Evolutionary conservation across 2,329 filamentous ascomycete genomes (phyloP).

Genomic region (Berkeleyomyces basicola): DNA sequence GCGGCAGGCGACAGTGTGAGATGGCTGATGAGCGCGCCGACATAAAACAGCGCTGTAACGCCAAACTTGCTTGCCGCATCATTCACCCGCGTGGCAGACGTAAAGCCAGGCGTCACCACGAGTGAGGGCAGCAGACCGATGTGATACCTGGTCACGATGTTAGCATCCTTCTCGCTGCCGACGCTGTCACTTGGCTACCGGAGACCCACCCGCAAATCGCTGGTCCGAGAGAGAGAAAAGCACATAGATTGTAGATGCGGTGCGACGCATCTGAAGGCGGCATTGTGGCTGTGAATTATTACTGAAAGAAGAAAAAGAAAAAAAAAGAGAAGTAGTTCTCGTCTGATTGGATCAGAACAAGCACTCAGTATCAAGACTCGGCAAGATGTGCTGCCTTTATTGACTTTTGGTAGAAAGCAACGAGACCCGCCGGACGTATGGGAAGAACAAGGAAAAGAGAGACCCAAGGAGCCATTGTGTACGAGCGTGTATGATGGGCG

Average conservation of each 20-base stretch:
- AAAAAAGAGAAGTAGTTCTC: not conserved
- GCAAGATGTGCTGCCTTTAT: not conserved
- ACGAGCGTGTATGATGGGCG: not conserved
- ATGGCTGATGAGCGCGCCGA: slow-evolving; percentile 39
- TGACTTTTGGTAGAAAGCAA: not conserved
- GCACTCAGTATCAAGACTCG: not conserved
- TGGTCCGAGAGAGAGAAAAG: slow-evolving; percentile 33
- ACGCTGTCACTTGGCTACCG: not conserved
- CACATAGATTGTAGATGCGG: slow-evolving; percentile 25
- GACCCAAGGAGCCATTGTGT: not conserved
- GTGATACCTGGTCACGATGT: slow-evolving; percentile 28
- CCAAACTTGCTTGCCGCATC: slow-evolving; percentile 21
- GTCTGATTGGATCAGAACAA: not conserved
- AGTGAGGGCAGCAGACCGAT: slow-evolving; percentile 40
- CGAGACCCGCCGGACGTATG: not conserved
- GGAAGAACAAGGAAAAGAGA: not conserved
- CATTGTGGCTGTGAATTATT: not conserved
- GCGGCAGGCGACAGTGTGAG: slow-evolving; percentile 35
- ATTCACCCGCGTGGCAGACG: slow-evolving; percentile 20
- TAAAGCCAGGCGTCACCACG: slow-evolving; percentile 36
- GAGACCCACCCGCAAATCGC: slow-evolving; percentile 33
- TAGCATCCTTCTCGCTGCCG: not conserved
- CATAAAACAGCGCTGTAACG: slow-evolving; percentile 28
- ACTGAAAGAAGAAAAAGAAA: not conserved
- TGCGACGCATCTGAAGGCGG: not conserved